Conservation (phyloP, 768 basidiomycete species). For the Lactarius hatsudake region DNA sequence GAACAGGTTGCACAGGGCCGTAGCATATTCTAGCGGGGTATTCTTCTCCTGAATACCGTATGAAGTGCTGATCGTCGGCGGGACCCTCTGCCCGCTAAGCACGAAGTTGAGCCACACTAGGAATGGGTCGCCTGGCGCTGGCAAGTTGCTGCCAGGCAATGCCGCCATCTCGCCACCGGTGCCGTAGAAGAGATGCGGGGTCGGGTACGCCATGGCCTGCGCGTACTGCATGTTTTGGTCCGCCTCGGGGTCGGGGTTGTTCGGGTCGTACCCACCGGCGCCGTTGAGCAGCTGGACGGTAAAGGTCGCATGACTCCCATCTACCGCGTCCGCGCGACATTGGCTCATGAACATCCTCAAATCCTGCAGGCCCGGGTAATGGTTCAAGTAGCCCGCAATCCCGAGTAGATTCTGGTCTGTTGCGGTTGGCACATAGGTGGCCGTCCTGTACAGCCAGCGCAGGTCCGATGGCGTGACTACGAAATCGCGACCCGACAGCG, state of each 20-base stretch:
- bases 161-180: neutral
- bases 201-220: neutral
- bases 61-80: neutral
- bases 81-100: neutral
- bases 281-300: neutral
- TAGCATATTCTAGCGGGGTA: neutral
- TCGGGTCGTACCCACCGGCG: neutral
- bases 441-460: neutral
- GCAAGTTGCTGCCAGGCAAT: too few species aligned
- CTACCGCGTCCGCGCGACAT: neutral
- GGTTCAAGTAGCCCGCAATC: neutral
- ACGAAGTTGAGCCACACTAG: neutral
- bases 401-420: neutral
- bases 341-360: neutral
- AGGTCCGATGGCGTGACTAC: neutral
- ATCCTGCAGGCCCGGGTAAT: neutral
- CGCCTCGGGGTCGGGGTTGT: neutral
- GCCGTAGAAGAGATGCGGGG: neutral
- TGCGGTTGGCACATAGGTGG: neutral
- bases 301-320: neutral
- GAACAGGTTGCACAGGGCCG: neutral
- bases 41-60: neutral
- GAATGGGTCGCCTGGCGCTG: too few species aligned
- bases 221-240: neutral
- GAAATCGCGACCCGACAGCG: neutral